Evolutionary conservation across 1,284 basidiomycete genomes (phyloP), one percentile per base, ranked within the genome.

Genomic region (Moesziomyces sp.): DNA sequence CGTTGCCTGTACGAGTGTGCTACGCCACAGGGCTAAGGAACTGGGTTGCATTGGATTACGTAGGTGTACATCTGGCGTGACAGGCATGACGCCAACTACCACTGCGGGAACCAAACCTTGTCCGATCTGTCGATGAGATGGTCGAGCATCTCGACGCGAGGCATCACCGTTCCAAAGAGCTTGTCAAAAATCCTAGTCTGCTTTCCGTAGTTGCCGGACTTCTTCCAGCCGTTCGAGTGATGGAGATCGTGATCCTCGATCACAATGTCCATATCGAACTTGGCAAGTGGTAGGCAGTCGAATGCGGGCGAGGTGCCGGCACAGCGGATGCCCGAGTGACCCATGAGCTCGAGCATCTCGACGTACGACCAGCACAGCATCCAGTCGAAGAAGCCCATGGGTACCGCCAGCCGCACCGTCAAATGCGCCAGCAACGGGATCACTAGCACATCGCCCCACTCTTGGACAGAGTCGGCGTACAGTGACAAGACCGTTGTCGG

Each of bases 231-330:
- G 8, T 63, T 52, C 24, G 56, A 59, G 56, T 84, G 82, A 53
- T 84, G 83, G 35, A 79, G 53, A 50, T 84, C 81, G 49, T 83
- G 83, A 49, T 84, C 83, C 62, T 84, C 83, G 16, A 84, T 57
- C 43, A 62, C 55, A 10, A 84, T 58, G 16, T 82, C 82, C 50
- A 75, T 61, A 24, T 68, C 74, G 48, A 81, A 52, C 28, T 24
- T 56, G 46, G 62, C 53, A 49, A 83, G 69, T 18, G 58, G 57
- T 16, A 59, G 13, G 13, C 60, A 50, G 24, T 70, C 40, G 45
- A 68, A 69, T 3, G 71, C 68, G 5, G 82, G 63, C 5, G 69
- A 19, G 0, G 75, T 65, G n/a, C 74, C 69, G 38, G 79, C 58
- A 2, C 65, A 30, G 3, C 83, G 73, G 7, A 84, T 46, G 49